Percentiles rank a stretch among this genome's conserved stretches.
Evolutionary conservation across 306 rosid genomes (phyloP).

Genomic region (Quercus robur): DNA sequence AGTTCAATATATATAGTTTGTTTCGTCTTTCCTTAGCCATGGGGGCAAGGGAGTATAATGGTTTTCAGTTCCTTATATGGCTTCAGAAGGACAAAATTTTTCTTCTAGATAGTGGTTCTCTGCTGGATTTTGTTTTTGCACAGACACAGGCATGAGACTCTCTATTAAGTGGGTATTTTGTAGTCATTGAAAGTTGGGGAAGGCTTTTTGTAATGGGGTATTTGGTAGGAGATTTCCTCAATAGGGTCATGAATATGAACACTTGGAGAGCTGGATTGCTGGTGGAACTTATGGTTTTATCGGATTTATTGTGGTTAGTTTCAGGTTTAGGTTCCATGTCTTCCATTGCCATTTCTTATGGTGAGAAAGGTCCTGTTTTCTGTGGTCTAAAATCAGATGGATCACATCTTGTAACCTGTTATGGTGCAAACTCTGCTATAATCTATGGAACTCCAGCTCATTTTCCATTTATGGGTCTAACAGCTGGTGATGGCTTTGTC

Average conservation of each 20-base stretch:
- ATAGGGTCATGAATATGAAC: conserved; percentile 35
- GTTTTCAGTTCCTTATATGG: neutral
- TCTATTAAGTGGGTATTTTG: neutral
- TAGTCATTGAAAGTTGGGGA: conserved; percentile 6
- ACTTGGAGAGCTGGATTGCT: conserved; percentile 32
- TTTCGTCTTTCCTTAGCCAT: conserved; percentile 12
- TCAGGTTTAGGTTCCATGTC: conserved; percentile 92
- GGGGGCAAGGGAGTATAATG: conserved; percentile 14
- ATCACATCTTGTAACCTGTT: conserved; percentile 75
- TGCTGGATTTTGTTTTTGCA: conserved; percentile 20
- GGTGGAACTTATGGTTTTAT: conserved; percentile 35
- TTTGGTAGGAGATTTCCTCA: conserved; percentile 22
- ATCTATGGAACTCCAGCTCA: conserved; percentile 66
- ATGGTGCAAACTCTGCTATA: conserved; percentile 78
- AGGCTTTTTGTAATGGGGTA: conserved; percentile 34
- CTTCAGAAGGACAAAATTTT: neutral
- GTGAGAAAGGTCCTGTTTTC: conserved; percentile 75
- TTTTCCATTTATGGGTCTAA: conserved; percentile 67
- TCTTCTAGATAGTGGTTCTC: conserved; percentile 11
- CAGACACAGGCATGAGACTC: neutral
- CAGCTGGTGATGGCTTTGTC: conserved; percentile 85
- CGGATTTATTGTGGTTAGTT: conserved; percentile 41
- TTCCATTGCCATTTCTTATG: conserved; percentile 79
- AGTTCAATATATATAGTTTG: neutral
- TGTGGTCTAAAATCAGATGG: conserved; percentile 89